Conservation (phyloP, 345 rosid genomes). For the Gossypium arboreum region DNA sequence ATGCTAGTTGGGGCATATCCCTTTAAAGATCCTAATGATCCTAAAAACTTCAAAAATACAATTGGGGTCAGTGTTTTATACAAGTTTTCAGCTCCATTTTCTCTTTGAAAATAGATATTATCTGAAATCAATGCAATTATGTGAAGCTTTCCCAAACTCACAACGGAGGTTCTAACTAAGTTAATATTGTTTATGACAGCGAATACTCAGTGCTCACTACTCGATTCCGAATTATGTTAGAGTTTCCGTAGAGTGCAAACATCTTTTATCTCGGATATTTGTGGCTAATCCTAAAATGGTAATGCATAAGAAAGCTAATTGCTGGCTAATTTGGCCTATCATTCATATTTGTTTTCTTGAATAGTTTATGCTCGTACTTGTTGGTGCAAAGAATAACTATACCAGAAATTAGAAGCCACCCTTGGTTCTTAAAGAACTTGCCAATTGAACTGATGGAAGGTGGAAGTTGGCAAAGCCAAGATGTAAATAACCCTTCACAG, state of each 20-base stretch:
- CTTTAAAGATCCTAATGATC: slow-evolving; percentile 52
- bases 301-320: background rate
- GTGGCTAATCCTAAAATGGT: slow-evolving; percentile 60
- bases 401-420: slow-evolving; percentile 39
- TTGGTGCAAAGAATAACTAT: slow-evolving; percentile 31
- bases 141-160: slow-evolving; percentile 18
- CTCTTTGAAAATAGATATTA: background rate
- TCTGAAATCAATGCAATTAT: background rate
- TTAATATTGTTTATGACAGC: background rate
- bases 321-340: no score
- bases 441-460: slow-evolving; percentile 56
- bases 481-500: slow-evolving; percentile 52
- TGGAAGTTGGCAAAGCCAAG: slow-evolving; percentile 48
- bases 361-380: background rate
- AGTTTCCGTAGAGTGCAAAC: slow-evolving; percentile 49
- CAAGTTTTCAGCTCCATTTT: background rate
- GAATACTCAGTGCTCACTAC: slow-evolving; percentile 33
- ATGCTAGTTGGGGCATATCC: slow-evolving; percentile 66
- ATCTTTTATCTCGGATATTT: slow-evolving; percentile 56
- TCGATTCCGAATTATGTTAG: slow-evolving; percentile 60
- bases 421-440: slow-evolving; percentile 67
- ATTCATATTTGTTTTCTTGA: no score
- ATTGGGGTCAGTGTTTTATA: background rate
- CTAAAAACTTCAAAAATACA: slow-evolving; percentile 45
- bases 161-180: background rate